phyloP scores from a whole-genome alignment of 345 rosid species.

The Diplotaxis tenuifolia region DNA sequence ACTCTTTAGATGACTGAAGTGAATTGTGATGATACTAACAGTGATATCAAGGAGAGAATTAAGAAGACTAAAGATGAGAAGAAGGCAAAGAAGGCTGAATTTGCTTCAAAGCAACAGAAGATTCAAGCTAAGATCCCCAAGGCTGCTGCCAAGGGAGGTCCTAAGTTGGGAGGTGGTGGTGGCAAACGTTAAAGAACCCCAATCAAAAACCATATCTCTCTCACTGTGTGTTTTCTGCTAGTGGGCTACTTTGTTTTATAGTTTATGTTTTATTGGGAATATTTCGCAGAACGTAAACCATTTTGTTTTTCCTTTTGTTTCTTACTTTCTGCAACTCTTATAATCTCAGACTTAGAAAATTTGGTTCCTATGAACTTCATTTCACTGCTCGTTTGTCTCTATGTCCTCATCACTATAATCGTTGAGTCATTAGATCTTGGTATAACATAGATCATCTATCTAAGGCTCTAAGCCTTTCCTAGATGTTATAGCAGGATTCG shows the following conservation, averaged over 20 bases:
- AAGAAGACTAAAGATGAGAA: constrained; percentile 43
- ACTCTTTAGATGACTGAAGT: not conserved
- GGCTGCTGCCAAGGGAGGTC: constrained; percentile 41
- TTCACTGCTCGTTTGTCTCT: not conserved
- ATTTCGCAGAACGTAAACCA: constrained; percentile 23
- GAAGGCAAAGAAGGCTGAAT: constrained; percentile 41
- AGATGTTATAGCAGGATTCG: not conserved
- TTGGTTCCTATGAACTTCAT: constrained; percentile 6
- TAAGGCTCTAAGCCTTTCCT: not conserved
- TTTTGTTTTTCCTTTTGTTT: constrained; percentile 3
- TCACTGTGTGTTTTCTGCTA: constrained; percentile 7
- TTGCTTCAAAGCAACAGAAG: constrained; percentile 36
- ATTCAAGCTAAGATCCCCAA: constrained; percentile 33
- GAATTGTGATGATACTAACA: constrained; percentile 21
- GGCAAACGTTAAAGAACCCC: constrained; percentile 37
- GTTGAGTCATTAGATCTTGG: not conserved
- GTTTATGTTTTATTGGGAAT: constrained; percentile 27
- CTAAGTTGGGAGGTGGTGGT: constrained; percentile 45
- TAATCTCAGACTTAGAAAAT: constrained; percentile 17
- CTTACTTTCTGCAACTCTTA: constrained; percentile 17
- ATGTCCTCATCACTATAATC: not conserved
- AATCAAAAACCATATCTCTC: not conserved
- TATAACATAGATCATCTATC: not conserved
- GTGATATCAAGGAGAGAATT: constrained; percentile 45
- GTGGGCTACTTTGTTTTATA: constrained; percentile 22